phyloP scores from a whole-genome alignment of 1,284 basidiomycete species.

The Afroboletus lepidellus region DNA sequence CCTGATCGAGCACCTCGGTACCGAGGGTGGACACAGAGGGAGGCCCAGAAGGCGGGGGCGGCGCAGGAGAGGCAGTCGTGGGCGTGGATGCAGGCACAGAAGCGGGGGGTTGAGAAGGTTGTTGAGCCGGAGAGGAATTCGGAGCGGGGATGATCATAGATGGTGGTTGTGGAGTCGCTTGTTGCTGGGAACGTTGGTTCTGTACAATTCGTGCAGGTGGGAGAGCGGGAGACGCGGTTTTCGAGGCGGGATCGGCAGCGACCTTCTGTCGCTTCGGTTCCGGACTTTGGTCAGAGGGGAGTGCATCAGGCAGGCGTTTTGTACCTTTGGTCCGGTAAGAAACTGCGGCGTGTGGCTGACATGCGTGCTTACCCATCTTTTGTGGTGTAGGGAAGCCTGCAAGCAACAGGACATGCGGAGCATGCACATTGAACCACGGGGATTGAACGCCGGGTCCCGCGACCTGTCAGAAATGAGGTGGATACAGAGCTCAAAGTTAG shows the following conservation, averaged over 20 bases:
- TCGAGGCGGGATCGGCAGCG: conserved; percentile 21
- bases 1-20: conserved; percentile 19
- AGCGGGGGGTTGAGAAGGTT: conserved; percentile 2
- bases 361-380: conserved; percentile 36
- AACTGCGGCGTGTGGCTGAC: not conserved
- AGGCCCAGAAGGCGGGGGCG: conserved; percentile 11
- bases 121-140: conserved; percentile 15
- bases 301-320: conserved; percentile 28
- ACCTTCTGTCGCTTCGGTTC: conserved; percentile 33
- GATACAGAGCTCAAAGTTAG: not conserved
- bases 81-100: conserved; percentile 13
- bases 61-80: conserved; percentile 4
- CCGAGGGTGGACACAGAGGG: conserved; percentile 3
- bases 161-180: conserved; percentile 7
- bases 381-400: conserved; percentile 46
- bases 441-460: conserved; percentile 37
- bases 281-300: conserved; percentile 26
- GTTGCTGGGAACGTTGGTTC: conserved; percentile 19
- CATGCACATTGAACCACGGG: conserved; percentile 56
- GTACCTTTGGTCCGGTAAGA: conserved; percentile 24
- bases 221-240: conserved; percentile 27
- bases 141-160: conserved; percentile 7
- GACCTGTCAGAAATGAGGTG: conserved; percentile 31
- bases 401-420: conserved; percentile 47
- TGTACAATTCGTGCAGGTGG: conserved; percentile 20